Evolutionary conservation across 2,329 filamentous ascomycete genomes (phyloP), one percentile per base, ranked within the genome.

Genomic region (Paraconiothyrium sp.): DNA sequence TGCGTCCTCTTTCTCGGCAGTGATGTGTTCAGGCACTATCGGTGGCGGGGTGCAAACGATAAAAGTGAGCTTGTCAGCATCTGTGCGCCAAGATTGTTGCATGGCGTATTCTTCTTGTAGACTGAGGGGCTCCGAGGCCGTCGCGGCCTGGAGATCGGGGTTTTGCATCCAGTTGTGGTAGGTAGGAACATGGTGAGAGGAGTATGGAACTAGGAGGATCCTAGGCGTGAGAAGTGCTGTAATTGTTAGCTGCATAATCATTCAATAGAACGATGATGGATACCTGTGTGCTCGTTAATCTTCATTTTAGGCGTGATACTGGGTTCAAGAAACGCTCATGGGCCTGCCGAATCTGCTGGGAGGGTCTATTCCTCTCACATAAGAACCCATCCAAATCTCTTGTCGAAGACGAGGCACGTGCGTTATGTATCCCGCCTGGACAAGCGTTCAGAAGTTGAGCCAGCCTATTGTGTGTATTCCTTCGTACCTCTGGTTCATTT

Each of bases 141-240:
- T 98, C 57, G 91, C 90, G 78, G 89, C 84, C 81, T 91, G 94
- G 43, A 97, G 91, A 50, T 85, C 90, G 55, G 90, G 85, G 72
- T 95, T 90, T 82, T 94, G 86, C 94, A 98, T 97, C 94, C 94
- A 98, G 72, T 84, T 82, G 76, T 97, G 92, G 76, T 97, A 97
- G 41, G 85, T 89, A 16, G 85, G 84, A 27, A 98, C 94, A 82
- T 97, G 94, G 73, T 89, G 90, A 41, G 84, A 80, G 65, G 90
- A 90, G 79, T 97, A 97, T 0, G 94, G 94, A 10, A 97, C 93
- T 10, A 98, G 85, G 20, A 96, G 85, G 48, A 92, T 82, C 54
- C 83, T 83, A 4, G 85, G 79, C 1, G 90, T 90, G 3, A 86
- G 84, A 35, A 96, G 81, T 20, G 90, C 92, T 96, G 68, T 37